A percentile compares a stretch with the other conserved stretches of the same genome.
These are phyloP conservation scores for Pseudoscleropodium purum DNA, from an alignment of 225 moss, liverwort and hornwort genomes.

Conservation along the genomic window DNA sequence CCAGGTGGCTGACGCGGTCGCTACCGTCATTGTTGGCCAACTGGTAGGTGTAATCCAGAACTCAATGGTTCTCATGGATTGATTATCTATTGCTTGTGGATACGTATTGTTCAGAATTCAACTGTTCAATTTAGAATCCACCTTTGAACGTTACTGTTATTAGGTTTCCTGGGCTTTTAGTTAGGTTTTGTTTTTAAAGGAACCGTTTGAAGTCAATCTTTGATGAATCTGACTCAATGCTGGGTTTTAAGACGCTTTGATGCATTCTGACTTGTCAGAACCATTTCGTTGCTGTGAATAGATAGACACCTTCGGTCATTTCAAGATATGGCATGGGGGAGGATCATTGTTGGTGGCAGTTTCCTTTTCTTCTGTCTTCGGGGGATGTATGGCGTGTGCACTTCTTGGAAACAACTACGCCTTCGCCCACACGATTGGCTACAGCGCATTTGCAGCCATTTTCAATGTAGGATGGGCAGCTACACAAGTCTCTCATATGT, in stretches of 20 bases:
- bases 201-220: neutral
- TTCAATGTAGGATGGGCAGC: slow-evolving; percentile 98
- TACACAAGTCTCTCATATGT: slow-evolving; percentile 98
- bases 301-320: slow-evolving; percentile 90
- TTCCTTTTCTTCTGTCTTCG: slow-evolving; percentile 96
- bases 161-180: neutral
- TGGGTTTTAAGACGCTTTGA: neutral
- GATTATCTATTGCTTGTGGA: neutral
- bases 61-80: neutral
- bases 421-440: slow-evolving; percentile 55
- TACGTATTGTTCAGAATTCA: neutral
- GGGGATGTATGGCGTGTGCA: slow-evolving; percentile 69
- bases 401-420: slow-evolving; percentile 55
- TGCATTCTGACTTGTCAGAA: neutral
- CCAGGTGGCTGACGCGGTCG: slow-evolving; percentile 81
- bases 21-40: slow-evolving; percentile 80
- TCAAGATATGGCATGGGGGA: slow-evolving; percentile 88
- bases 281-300: neutral
- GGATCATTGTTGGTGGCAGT: slow-evolving; percentile 81
- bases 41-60: slow-evolving; percentile 40
- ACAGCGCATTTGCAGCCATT: slow-evolving; percentile 80
- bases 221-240: neutral
- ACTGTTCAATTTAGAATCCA: neutral
- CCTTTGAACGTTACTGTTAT: neutral
- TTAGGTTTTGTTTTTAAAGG: neutral